Base-by-base conservation (phyloP, 139 green algal genomes). In the Chlorella vulgaris region DNA sequence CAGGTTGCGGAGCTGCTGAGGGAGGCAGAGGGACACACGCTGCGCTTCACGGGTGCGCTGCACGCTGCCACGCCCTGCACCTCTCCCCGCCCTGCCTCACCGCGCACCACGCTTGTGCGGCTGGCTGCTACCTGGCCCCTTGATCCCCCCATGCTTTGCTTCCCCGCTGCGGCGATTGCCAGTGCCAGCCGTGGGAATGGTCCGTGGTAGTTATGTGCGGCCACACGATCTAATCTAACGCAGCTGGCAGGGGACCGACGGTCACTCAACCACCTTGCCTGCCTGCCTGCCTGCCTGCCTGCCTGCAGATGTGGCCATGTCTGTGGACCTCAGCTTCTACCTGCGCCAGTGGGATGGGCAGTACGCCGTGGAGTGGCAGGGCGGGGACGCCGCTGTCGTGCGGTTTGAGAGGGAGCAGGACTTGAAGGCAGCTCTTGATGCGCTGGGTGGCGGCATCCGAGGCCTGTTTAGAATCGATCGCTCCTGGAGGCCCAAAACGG, bases 381-480 rank as follows among this genome's bases (percentile, higher is more conserved):
- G 51, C 6, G 38, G 42, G 2, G 63, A 60, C 8, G 58, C 65
- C 7, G 74, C 78, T 0, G 22, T 78, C 15, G 71, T 89, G 42
- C 86, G 38, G 24, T 90, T 93, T 68, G 38, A 69, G 0, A 38
- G 73, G 29, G 69, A 82, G 58, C 47, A 58, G 5, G 63, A 85
- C 50, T 61, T 69, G 33, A 33, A 85, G 15, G 84, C 88, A 22
- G 82, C 68, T 22, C 69, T 86, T 50, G 40, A 86, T 39, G 21
- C 47, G 2, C 63, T 93, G 35, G 89, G 77, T 2, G 89, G 89
- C 42, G 89, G 89, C 39, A 83, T 93, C 21, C 75, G 88, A 1
- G 89, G 89, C 8, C 78, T 90, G 55, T 93, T 93, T 78, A 68
- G 81, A 8, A 65, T 90, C 7, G 83, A 89, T 19, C 69, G 79